Base-by-base conservation (phyloP, 1,284 basidiomycete species). In the Naganishia liquefaciens region DNA sequence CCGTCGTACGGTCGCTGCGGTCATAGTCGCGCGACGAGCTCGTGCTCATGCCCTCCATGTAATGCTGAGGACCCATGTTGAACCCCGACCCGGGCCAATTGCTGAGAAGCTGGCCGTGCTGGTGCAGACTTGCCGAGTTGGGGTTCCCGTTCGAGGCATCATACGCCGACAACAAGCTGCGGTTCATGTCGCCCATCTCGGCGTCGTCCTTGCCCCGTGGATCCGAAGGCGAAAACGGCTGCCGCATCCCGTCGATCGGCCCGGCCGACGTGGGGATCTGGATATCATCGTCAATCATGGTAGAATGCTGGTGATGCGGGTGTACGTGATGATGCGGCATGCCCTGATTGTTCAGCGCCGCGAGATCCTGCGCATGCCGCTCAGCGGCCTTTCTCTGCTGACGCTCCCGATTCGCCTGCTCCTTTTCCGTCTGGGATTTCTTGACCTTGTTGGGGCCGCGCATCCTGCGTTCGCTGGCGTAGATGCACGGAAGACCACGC, bases 401-500 rank as follows among this genome's bases (percentile, higher is more conserved):
- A 27, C 57, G 57, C 39, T 60, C 57, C 33, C 57, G 46, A 17
- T 60, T 60, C 15, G 57, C 57, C 39, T 62, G 62, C 28, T 63
- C 53, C 33, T 63, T 55, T 30, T 49, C 52, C 5, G 51, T 63
- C 21, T 54, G 52, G 15, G 52, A 52, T 27, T 68, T 68, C 37
- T 68, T 68, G 47, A 68, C 63, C 47, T 65, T 65, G 60, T 68
- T 68, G n/a, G 67, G 67, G 19, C 67, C 67, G 33, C 67, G 63
- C 67, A 68, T 68, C 13, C 50, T 54, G 13, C 67, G 67, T 37
- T 64, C 63, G 4, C 40, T 9, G 19, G 67, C 67, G 54, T 64
- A 68, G 4, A 58, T 11, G 39, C 67, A 68, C 9, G 47, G 40
- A 15, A 68, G 63, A 7, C 42, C 55, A 11, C 58, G 55, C 7